Percentiles rank a stretch among this genome's conserved stretches.
Conservation (phyloP, 2,329 filamentous ascomycete genomes). For the Alternaria viburni region DNA sequence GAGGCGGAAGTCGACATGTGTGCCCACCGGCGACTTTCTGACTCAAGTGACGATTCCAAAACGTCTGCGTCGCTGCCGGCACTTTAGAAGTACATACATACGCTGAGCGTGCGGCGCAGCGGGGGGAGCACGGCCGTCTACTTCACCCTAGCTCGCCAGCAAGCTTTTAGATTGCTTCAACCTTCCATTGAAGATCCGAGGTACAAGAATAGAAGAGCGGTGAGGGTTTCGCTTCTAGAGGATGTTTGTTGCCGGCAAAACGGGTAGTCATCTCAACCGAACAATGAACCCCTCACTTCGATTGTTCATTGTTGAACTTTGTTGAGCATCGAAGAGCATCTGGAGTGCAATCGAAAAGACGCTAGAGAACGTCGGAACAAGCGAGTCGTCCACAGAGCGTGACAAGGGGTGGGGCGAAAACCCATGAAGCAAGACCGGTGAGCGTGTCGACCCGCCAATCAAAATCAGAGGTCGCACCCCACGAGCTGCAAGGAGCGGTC, state of each 20-base stretch:
- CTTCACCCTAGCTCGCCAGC: conserved; percentile 29
- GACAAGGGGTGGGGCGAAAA: conserved; percentile 31
- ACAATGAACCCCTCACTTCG: conserved; percentile 31
- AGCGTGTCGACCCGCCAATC: conserved; percentile 34
- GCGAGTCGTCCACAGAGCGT: conserved; percentile 32
- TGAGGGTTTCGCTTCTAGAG: conserved; percentile 22
- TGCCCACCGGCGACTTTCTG: conserved; percentile 1
- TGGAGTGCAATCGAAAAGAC: conserved; percentile 29
- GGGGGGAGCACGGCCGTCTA: conserved; percentile 23
- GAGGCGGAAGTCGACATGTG: conserved; percentile 27
- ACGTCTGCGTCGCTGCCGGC: conserved; percentile 9
- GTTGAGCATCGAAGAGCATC: conserved; percentile 33
- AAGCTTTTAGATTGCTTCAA: conserved; percentile 32
- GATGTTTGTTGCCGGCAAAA: conserved; percentile 34
- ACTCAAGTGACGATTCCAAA: conserved; percentile 5
- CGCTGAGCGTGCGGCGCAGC: conserved; percentile 27
- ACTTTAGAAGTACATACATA: conserved; percentile 10
- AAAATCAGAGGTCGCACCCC: conserved; percentile 18
- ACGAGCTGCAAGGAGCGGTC: conserved; percentile 45
- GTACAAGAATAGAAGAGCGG: conserved; percentile 44
- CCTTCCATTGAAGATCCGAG: conserved; percentile 18
- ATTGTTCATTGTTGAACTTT: conserved; percentile 21
- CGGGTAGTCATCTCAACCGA: conserved; percentile 28
- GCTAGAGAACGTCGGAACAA: conserved; percentile 44
- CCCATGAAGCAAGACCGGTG: conserved; percentile 34